Percentiles rank a stretch among this genome's conserved stretches.
Evolutionary conservation across 1,284 basidiomycete genomes (phyloP).

Genomic region (Gomphus bonarii): DNA sequence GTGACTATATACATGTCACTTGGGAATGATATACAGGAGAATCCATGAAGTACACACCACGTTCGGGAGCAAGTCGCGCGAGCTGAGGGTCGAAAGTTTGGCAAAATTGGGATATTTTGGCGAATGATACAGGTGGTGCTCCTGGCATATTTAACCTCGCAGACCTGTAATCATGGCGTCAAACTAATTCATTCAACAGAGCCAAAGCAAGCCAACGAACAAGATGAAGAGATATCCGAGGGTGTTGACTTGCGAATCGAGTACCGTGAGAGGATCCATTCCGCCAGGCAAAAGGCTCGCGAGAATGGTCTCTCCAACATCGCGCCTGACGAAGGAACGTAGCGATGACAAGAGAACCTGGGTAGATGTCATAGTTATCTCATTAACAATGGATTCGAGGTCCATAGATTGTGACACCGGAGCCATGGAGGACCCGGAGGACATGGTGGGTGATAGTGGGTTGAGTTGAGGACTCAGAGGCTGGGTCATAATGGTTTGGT

Average conservation of each 20-base stretch:
- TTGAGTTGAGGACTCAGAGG: too few species aligned
- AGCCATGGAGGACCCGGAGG: not conserved
- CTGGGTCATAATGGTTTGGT: not conserved
- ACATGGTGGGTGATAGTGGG: not conserved
- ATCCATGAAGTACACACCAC: slow-evolving; percentile 32
- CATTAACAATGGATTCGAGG: slow-evolving; percentile 32
- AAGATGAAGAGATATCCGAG: slow-evolving; percentile 59
- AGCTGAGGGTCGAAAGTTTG: slow-evolving; percentile 44
- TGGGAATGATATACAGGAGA: slow-evolving; percentile 4
- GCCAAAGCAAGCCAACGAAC: slow-evolving; percentile 29
- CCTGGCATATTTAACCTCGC: slow-evolving; percentile 35
- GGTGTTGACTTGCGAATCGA: slow-evolving; percentile 46
- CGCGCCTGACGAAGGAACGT: slow-evolving; percentile 28
- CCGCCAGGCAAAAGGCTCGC: slow-evolving; percentile 37
- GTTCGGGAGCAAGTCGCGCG: slow-evolving; percentile 54
- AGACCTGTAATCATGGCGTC: slow-evolving; percentile 27
- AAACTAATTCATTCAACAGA: not conserved
- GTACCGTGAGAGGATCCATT: slow-evolving; percentile 48
- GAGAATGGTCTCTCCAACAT: slow-evolving; percentile 38
- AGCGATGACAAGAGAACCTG: slow-evolving; percentile 31
- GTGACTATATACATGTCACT: slow-evolving; percentile 22
- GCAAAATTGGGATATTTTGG: slow-evolving; percentile 47
- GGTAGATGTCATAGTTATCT: slow-evolving; percentile 32
- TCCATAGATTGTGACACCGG: not conserved
- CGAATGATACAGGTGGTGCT: slow-evolving; percentile 23